Base-by-base conservation (phyloP, 345 rosid species). In the Hibiscus trionum region DNA sequence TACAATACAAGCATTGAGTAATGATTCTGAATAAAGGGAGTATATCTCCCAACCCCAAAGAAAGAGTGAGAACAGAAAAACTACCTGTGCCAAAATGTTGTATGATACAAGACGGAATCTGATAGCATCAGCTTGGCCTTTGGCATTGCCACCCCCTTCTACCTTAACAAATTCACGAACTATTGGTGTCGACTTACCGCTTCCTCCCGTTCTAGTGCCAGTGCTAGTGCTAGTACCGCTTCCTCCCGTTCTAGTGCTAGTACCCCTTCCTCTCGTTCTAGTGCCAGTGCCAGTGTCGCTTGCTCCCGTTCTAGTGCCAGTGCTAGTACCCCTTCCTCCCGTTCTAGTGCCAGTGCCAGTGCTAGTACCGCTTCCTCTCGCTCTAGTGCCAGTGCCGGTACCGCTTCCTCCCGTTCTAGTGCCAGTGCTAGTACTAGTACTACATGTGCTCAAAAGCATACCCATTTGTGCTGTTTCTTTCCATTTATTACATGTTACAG, bases 71-170 rank as follows among this genome's bases (percentile, higher is more conserved):
- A 17, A 15, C 5, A 16, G 2, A 6, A 66, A 66, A 15, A 0
- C n/a, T 75, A 85, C 95, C 95, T 90, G 92, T 73, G 95, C 92
- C 76, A 90, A 80, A 37, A 90, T 81, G 77, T 90, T 90, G 61
- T 87, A 90, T 3, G 96, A 88, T 47, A 86, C 85, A 15, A 90
- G 87, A 71, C 88, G 75, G 75, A 90, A 82, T 85, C 74, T 88
- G 77, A 86, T 76, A 88, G 89, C 86, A 75, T 87, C 92, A 76
- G 78, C 55, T 61, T 81, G 75, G 16, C 83, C 78, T 73, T 68
- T 77, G 6, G 82, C 81, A 74, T 77, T 21, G 78, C 81, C 92
- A 47, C 69, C 76, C 39, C 83, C 87, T 77, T 84, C 89, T 31
- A 84, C 79, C 11, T 89, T 74, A 60, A 87, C 72, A 56, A 92